phyloP scores from a whole-genome alignment of 2,329 filamentous ascomycete genomes.

The Talaromyces marneffei region DNA sequence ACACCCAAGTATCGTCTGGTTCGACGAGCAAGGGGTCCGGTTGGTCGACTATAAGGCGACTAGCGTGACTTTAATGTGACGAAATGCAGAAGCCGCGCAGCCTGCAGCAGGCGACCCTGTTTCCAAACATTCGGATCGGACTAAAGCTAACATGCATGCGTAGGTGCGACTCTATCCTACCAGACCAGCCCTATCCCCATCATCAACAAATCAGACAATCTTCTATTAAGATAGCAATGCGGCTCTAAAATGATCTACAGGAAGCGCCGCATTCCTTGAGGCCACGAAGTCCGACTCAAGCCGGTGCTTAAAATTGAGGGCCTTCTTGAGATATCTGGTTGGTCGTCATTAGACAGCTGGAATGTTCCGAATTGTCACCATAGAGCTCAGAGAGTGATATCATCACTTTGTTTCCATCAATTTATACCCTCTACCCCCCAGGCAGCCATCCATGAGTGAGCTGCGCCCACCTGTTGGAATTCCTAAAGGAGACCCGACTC shows the following conservation, averaged over 20 bases:
- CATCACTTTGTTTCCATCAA: not conserved
- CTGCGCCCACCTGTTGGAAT: not conserved
- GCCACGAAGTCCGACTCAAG: not conserved
- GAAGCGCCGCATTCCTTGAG: not conserved
- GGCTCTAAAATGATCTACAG: not conserved
- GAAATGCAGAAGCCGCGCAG: not conserved
- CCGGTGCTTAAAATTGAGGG: not conserved
- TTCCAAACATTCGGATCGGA: not conserved
- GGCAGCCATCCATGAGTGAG: not conserved
- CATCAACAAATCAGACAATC: not conserved
- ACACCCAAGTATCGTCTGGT: not conserved
- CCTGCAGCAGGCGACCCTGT: not conserved
- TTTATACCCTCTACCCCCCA: not conserved
- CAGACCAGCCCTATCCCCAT: not conserved
- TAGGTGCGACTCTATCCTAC: not conserved
- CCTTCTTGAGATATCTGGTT: not conserved
- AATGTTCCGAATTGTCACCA: not conserved
- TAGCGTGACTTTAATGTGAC: not conserved
- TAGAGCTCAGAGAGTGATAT: not conserved
- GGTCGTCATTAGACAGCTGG: not conserved
- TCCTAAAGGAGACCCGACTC: not conserved
- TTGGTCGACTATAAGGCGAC: not conserved
- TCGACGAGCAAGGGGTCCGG: not conserved
- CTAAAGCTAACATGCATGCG: not conserved
- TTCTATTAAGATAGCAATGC: not conserved